phyloP scores from a whole-genome alignment of 192 early-diverging fungal genomes.

The Geranomyces variabilis region DNA sequence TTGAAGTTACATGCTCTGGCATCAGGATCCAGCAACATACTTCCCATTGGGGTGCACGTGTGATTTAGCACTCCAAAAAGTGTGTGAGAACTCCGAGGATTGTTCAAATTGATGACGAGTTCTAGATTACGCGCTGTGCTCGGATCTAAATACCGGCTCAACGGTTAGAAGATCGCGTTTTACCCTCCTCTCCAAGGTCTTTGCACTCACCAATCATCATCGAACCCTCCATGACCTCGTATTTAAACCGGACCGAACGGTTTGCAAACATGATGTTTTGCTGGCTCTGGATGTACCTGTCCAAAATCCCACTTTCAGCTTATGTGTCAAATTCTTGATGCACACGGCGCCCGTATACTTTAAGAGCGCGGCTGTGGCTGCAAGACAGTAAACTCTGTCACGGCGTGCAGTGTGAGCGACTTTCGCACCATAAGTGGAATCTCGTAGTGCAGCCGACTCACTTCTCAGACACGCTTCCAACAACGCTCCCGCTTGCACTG shows the following conservation, averaged over 20 bases:
- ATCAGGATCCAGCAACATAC: slow-evolving; percentile 38
- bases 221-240: slow-evolving; percentile 53
- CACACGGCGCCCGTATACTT: slow-evolving; percentile 35
- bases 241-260: slow-evolving; percentile 62
- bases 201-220: slow-evolving; percentile 46
- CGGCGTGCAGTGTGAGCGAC: slow-evolving; percentile 9
- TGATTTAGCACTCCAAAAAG: slow-evolving; percentile 65
- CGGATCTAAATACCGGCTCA: slow-evolving; percentile 44
- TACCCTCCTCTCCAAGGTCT: neutral
- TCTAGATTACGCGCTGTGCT: slow-evolving; percentile 67
- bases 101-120: slow-evolving; percentile 55
- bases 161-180: neutral
- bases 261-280: slow-evolving; percentile 56
- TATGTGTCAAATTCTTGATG: neutral
- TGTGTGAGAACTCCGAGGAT: slow-evolving; percentile 50
- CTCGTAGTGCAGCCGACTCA: slow-evolving; percentile 8
- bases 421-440: neutral
- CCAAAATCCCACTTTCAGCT: neutral
- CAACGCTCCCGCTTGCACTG: slow-evolving; percentile 46
- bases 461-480: slow-evolving; percentile 53
- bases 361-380: slow-evolving; percentile 56
- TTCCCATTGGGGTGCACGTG: slow-evolving; percentile 70
- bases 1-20: too few relatives aligned
- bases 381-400: slow-evolving; percentile 57
- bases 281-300: slow-evolving; percentile 53